phyloP scores from a whole-genome alignment of 2,329 filamentous ascomycete genomes.

The Trichoderma sp. region DNA sequence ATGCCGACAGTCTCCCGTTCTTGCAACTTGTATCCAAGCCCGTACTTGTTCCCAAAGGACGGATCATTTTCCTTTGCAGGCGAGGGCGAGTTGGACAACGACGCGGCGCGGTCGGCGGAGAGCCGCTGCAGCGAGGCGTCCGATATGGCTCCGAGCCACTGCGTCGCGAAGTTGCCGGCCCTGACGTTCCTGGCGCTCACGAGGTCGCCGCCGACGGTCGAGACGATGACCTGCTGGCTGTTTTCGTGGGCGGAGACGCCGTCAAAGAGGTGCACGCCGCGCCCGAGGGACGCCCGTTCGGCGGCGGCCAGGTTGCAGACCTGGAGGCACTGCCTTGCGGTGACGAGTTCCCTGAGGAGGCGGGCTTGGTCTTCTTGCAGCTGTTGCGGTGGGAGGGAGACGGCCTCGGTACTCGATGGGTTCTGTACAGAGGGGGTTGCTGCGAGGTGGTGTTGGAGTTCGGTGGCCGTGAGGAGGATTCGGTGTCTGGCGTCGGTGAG shows the following conservation, averaged over 20 bases:
- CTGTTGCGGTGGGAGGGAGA: neutral
- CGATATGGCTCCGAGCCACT: constrained; percentile 27
- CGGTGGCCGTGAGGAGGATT: constrained; percentile 12
- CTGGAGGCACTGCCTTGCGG: constrained; percentile 19
- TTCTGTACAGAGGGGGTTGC: neutral
- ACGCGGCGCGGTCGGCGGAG: neutral
- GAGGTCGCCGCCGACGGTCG: constrained; percentile 31
- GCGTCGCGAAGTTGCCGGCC: neutral
- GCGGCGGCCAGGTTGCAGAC: constrained; percentile 26
- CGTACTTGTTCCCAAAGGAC: neutral
- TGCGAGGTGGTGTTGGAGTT: neutral
- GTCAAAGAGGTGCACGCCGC: constrained; percentile 31
- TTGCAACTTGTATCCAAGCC: neutral
- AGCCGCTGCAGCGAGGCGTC: constrained; percentile 7
- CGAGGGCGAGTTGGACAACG: neutral
- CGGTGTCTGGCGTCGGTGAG: constrained; percentile 6
- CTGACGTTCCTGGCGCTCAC: constrained; percentile 29
- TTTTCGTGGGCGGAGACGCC: constrained; percentile 30
- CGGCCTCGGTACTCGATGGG: neutral
- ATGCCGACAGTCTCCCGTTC: neutral
- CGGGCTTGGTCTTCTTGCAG: neutral
- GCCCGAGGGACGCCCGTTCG: constrained; percentile 21
- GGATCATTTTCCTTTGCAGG: neutral
- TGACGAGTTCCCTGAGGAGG: constrained; percentile 19
- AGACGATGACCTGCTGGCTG: constrained; percentile 31